Evolutionary conservation across 2,329 filamentous ascomycete species (phyloP).

Genomic region (Bisporella sp.): DNA sequence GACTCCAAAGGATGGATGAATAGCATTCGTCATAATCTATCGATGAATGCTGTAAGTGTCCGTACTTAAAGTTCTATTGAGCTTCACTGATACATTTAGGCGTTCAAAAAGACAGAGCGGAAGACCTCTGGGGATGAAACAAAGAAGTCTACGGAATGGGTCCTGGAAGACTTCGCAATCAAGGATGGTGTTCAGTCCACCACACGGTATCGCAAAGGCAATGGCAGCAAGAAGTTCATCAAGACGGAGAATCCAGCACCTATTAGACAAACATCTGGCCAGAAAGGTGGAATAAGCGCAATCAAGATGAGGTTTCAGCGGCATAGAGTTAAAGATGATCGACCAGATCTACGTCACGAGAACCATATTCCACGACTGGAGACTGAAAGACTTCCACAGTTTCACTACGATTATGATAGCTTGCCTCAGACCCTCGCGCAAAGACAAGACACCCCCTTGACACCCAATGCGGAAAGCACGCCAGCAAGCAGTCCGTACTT

Average conservation of each 20-base stretch:
- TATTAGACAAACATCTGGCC: conserved; percentile 17
- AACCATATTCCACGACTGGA: neutral
- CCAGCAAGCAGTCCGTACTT: neutral
- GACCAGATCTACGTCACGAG: conserved; percentile 4
- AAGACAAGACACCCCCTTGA: neutral
- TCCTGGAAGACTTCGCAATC: conserved; percentile 63
- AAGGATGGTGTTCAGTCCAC: conserved; percentile 74
- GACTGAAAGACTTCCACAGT: neutral
- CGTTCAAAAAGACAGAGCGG: conserved; percentile 45
- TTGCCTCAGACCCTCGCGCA: neutral
- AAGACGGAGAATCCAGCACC: conserved; percentile 31
- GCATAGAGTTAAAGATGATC: conserved; percentile 11
- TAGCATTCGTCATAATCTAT: conserved; percentile 90
- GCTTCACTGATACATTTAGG: conserved; percentile 29
- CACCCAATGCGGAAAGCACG: too few species aligned
- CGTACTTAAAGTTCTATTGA: conserved; percentile 26
- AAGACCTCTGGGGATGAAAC: conserved; percentile 38
- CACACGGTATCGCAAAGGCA: conserved; percentile 63
- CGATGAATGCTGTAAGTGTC: conserved; percentile 80
- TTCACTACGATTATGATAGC: neutral
- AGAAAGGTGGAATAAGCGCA: conserved; percentile 18
- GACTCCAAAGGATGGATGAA: conserved; percentile 81
- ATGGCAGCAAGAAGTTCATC: conserved; percentile 30
- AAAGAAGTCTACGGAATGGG: conserved; percentile 71
- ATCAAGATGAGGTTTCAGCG: conserved; percentile 16